Percentiles rank a stretch among this genome's conserved stretches.
Evolutionary conservation across 805 yeast species (phyloP).

Genomic region (Hanseniaspora guilliermondii): DNA sequence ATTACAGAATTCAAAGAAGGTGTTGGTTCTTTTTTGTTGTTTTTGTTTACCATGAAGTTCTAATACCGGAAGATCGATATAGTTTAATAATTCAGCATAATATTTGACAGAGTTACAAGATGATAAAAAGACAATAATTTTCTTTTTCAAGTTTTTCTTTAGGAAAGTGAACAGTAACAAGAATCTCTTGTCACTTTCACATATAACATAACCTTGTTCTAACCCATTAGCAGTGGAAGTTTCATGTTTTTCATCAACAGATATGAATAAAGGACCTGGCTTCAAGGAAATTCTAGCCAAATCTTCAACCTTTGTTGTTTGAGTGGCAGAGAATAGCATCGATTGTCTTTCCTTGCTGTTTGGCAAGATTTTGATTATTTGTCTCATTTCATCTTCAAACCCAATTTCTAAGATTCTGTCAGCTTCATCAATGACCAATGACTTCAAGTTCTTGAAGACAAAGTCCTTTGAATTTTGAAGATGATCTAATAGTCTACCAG

Average conservation of each 20-base stretch:
- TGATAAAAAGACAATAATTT: slow-evolving; percentile 84
- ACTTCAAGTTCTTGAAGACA: slow-evolving; percentile 85
- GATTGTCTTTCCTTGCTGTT: slow-evolving; percentile 76
- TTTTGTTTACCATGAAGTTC: slow-evolving; percentile 97
- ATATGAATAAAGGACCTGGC: slow-evolving; percentile 86
- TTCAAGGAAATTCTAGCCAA: slow-evolving; percentile 90
- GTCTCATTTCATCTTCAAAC: slow-evolving; percentile 97
- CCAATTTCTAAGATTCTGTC: slow-evolving; percentile 96
- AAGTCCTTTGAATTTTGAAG: slow-evolving; percentile 90
- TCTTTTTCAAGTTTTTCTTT: slow-evolving; percentile 84
- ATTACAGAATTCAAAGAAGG: slow-evolving; percentile 95
- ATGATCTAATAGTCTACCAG: slow-evolving; percentile 94
- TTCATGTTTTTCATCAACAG: slow-evolving; percentile 74
- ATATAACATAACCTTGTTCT: slow-evolving; percentile 96
- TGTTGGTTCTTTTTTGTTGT: slow-evolving; percentile 96
- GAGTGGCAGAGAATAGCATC: slow-evolving; percentile 98
- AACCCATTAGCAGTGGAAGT: slow-evolving; percentile 90
- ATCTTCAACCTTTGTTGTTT: slow-evolving; percentile 96
- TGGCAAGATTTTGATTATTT: slow-evolving; percentile 86
- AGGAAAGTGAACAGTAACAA: slow-evolving; percentile 80
- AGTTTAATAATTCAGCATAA: slow-evolving; percentile 86
- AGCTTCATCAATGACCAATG: slow-evolving; percentile 93
- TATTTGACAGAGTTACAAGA: slow-evolving; percentile 96
- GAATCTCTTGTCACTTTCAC: slow-evolving; percentile 92
- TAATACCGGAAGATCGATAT: slow-evolving; percentile 91